Base-by-base conservation (phyloP, 2,329 filamentous ascomycete species). In the Metarhizium robertsii region DNA sequence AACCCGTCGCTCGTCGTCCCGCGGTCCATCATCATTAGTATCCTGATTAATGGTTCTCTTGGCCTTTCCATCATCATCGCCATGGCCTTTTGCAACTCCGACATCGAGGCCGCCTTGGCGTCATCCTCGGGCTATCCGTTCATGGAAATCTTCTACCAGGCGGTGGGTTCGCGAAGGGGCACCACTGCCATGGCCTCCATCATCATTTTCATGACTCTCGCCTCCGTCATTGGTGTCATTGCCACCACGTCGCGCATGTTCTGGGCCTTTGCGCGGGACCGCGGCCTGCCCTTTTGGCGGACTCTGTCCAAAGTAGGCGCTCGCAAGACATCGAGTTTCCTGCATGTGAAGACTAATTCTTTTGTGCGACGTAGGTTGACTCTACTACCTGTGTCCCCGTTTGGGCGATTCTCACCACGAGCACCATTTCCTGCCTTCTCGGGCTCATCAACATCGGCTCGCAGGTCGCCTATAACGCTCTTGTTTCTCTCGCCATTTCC, bases 201-300 rank as follows among this genome's bases (percentile, higher is more conserved):
- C n/a, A 66, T 82, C 4, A 71, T 80, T 3, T 65, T 80, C 29
- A 74, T 79, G 45, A 67, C 76, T 4, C 73, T 74, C 1, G 76
- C 72, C n/a, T 75, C 75, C 42, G 77, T 74, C n/a, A 76, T 81
- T 20, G 76, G 76, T 1, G 77, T 79, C 57, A 74, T 85, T 0
- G 79, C 78, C 2, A 78, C 83, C 0, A 79, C 81, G 0, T 83
- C 80, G 0, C 73, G 80, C 16, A 75, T 81, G 55, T 74, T 79
- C 14, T 83, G 77, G 76, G 77, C 80, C 0, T 83, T 83, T 60
- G 62, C 68, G 1, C 63, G 68, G 4, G 68, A 71, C 20, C 62
- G 62, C 0, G 68, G 64, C 4, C 55, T 70, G 40, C 68, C 68
- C 4, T 64, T 61, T 16, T 69, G 65, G 63, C 49, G 57, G 32